Evolutionary conservation across 139 green algal genomes (phyloP).

Genomic region (Chlorella vulgaris): DNA sequence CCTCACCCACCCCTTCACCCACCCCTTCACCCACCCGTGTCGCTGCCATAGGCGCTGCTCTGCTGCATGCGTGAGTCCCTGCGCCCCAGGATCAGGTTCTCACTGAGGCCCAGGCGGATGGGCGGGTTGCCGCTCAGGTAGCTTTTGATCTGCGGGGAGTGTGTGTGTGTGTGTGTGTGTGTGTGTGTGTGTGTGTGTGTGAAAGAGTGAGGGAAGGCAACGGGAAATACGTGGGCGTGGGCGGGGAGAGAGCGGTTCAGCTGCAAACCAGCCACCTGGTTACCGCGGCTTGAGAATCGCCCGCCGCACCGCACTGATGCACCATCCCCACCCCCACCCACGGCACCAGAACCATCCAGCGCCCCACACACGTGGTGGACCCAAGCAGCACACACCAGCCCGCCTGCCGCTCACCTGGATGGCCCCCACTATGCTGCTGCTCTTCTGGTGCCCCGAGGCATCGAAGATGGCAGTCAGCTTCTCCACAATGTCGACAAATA

Average conservation of each 20-base stretch:
- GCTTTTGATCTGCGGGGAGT: constrained; percentile 72
- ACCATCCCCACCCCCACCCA: no score
- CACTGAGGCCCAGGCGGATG: constrained; percentile 88
- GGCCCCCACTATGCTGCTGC: constrained; percentile 84
- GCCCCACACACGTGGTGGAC: no score
- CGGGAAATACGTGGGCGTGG: background rate
- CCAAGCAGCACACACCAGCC: no score
- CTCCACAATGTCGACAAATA: constrained; percentile 99
- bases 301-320: no score
- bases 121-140: constrained; percentile 87
- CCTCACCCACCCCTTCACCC: no score
- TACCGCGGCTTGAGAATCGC: no score
- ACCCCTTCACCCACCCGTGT: background rate
- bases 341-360: no score
- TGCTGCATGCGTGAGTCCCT: constrained; percentile 13
- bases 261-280: no score
- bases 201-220: background rate
- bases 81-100: constrained; percentile 83
- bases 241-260: no score
- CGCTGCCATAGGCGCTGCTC: constrained; percentile 27
- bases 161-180: no score
- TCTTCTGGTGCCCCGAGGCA: constrained; percentile 76
- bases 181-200: no score
- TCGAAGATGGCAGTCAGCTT: constrained; percentile 93
- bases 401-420: constrained; percentile 88